Conservation (phyloP, 2,329 filamentous ascomycete species). For the Akanthomyces lecanii region DNA sequence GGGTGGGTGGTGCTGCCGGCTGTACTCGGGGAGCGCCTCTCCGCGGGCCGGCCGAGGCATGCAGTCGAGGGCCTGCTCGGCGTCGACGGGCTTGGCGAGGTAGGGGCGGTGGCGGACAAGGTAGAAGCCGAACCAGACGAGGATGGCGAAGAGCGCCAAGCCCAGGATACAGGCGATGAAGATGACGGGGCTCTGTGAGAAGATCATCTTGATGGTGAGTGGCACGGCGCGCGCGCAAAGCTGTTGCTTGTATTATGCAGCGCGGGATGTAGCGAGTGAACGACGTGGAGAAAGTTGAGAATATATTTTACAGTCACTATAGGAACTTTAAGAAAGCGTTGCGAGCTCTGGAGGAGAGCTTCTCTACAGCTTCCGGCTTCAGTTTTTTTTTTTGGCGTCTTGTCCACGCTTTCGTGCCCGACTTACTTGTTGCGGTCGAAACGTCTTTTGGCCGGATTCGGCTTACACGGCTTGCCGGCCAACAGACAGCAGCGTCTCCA, state of each 20-base stretch:
- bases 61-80: background rate
- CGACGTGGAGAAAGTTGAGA: background rate
- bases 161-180: slow-evolving; percentile 10
- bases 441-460: background rate
- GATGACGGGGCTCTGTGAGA: slow-evolving; percentile 2
- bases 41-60: background rate
- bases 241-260: background rate
- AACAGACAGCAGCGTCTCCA: background rate
- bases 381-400: background rate
- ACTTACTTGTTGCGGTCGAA: background rate
- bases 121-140: background rate
- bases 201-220: background rate
- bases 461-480: background rate
- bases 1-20: slow-evolving; percentile 11
- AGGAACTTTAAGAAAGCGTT: background rate
- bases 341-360: too few relatives aligned
- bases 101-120: background rate
- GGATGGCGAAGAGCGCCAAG: background rate
- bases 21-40: background rate
- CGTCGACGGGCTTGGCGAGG: background rate
- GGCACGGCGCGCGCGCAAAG: background rate
- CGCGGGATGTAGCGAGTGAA: too few relatives aligned
- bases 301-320: background rate
- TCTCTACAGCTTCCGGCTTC: background rate
- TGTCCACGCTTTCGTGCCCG: background rate